phyloP scores from a whole-genome alignment of 345 rosid genomes.

The Cardiospermum halicacabum region DNA sequence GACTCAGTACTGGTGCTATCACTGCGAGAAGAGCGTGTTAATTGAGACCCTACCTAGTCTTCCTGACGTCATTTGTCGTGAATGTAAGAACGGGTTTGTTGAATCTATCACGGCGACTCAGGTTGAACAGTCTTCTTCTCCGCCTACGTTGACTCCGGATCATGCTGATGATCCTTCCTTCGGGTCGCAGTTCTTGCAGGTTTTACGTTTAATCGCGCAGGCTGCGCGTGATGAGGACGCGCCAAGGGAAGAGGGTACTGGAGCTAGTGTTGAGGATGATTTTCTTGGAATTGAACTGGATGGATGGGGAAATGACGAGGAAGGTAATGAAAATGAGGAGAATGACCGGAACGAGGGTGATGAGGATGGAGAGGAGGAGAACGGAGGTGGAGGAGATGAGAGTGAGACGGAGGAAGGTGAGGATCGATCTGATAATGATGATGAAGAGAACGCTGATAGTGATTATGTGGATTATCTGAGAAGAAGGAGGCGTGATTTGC shows the following conservation, averaged over 20 bases:
- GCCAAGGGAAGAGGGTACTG: conserved; percentile 36
- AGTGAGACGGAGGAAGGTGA: conserved; percentile 25
- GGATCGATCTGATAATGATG: conserved; percentile 23
- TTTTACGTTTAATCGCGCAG: conserved; percentile 53
- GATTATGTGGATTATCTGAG: conserved; percentile 38
- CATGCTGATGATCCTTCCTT: conserved; percentile 43
- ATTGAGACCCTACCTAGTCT: conserved; percentile 44
- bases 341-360: too few species aligned
- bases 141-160: conserved; percentile 41
- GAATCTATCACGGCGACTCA: conserved; percentile 45
- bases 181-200: conserved; percentile 60
- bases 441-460: conserved; percentile 24
- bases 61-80: conserved; percentile 47
- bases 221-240: conserved; percentile 47
- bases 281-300: conserved; percentile 51
- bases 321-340: conserved; percentile 43
- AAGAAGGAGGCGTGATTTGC: conserved; percentile 40
- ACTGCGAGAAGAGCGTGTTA: conserved; percentile 63
- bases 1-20: conserved; percentile 62
- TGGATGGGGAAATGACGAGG: conserved; percentile 53
- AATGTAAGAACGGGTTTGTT: conserved; percentile 75
- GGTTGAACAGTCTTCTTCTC: conserved; percentile 16
- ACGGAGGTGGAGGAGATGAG: conserved; percentile 5
- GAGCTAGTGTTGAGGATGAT: conserved; percentile 43
- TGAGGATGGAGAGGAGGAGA: conserved; percentile 14